These are phyloP conservation scores for Cyberlindnera meyerae DNA, from an alignment of 805 yeast species.

Conservation along the genomic window DNA sequence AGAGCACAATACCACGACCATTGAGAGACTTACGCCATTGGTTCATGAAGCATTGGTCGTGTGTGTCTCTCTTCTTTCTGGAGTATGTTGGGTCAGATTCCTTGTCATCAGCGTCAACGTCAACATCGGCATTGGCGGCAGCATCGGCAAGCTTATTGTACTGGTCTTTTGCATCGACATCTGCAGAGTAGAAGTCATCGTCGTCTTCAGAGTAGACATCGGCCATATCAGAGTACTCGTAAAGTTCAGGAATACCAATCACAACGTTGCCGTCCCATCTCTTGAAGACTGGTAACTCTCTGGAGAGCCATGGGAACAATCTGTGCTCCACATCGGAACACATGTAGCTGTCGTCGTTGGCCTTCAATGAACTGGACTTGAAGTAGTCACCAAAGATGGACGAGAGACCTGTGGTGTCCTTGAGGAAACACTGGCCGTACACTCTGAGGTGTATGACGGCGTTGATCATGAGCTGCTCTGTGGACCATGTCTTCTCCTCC, in stretches of 20 bases:
- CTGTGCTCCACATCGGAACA: conserved; percentile 30
- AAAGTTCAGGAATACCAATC: conserved; percentile 31
- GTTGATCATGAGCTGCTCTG: conserved; percentile 38
- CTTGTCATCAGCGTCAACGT: not conserved
- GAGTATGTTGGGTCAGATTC: no score
- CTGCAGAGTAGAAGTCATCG: conserved; percentile 6
- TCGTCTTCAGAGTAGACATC: conserved; percentile 12
- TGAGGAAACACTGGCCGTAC: conserved; percentile 43
- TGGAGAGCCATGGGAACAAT: conserved; percentile 34
- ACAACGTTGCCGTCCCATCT: conserved; percentile 34
- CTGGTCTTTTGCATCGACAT: no score
- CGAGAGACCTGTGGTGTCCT: no score
- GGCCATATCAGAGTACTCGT: conserved; percentile 23
- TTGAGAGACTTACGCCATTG: conserved; percentile 24
- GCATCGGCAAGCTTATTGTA: no score
- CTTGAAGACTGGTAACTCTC: conserved; percentile 30
- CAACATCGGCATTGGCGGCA: no score
- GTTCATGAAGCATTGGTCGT: conserved; percentile 28
- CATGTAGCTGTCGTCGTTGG: no score
- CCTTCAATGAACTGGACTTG: no score
- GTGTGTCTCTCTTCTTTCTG: conserved; percentile 20
- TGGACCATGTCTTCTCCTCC: conserved; percentile 22
- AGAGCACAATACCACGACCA: conserved; percentile 52
- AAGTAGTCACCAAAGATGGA: no score
- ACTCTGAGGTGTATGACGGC: conserved; percentile 41